Evolutionary conservation across 2,329 filamentous ascomycete species (phyloP).

Genomic region (Trichoderma citrinoviride): DNA sequence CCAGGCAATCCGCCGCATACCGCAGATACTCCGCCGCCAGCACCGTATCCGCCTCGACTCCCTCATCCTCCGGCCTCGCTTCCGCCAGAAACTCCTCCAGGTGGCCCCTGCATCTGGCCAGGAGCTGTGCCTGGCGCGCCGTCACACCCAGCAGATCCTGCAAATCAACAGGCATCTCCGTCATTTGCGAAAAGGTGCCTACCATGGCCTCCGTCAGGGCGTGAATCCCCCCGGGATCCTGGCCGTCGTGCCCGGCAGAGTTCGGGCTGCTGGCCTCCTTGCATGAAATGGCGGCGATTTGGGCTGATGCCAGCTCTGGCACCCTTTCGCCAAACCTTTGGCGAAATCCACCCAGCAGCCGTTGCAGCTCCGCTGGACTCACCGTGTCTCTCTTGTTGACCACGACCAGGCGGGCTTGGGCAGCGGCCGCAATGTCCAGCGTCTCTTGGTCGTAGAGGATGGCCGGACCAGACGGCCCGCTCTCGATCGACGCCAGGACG

Average conservation of each 20-base stretch:
- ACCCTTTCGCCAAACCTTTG: constrained; percentile 22
- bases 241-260: constrained; percentile 19
- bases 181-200: constrained; percentile 67
- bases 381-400: constrained; percentile 62
- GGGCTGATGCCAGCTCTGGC: constrained; percentile 35
- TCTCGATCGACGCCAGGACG: constrained; percentile 73
- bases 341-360: constrained; percentile 43
- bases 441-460: constrained; percentile 58
- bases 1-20: constrained; percentile 74
- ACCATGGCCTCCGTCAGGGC: constrained; percentile 65
- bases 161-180: constrained; percentile 66
- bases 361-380: constrained; percentile 34
- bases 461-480: constrained; percentile 35
- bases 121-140: constrained; percentile 79
- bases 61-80: constrained; percentile 41
- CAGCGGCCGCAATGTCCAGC: constrained; percentile 49
- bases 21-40: constrained; percentile 87
- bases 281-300: constrained; percentile 65
- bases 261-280: constrained; percentile 48
- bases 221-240: constrained; percentile 65
- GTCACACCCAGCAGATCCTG: constrained; percentile 87
- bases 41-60: constrained; percentile 71
- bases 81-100: constrained; percentile 71
- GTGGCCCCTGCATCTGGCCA: constrained; percentile 68
- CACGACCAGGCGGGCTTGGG: constrained; percentile 51